Evolutionary conservation across 2,329 filamentous ascomycete genomes (phyloP).

Genomic region (Calonectria fujianensis): DNA sequence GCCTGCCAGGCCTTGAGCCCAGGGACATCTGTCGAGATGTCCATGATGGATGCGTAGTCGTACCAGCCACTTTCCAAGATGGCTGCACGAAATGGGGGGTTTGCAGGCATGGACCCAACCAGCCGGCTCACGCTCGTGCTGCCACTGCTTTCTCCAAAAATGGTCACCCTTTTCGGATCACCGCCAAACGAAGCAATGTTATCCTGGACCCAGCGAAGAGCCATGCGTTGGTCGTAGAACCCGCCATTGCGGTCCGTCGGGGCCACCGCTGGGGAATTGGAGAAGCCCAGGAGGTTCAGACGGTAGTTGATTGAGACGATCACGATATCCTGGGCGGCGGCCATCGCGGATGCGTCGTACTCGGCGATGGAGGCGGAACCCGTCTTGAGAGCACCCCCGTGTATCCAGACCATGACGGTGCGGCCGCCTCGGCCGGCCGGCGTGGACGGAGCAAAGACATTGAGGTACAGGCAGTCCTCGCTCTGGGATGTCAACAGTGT

Average conservation of each 20-base stretch:
- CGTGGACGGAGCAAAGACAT: conserved; percentile 15
- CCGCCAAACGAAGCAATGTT: conserved; percentile 12
- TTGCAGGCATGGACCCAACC: background rate
- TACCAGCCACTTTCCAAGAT: conserved; percentile 13
- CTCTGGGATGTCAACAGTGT: conserved; percentile 4
- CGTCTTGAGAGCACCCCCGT: conserved; percentile 19
- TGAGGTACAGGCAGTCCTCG: conserved; percentile 15
- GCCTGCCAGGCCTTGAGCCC: background rate
- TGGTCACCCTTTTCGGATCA: background rate
- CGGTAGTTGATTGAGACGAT: conserved; percentile 22
- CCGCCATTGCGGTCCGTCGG: background rate
- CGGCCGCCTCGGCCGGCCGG: background rate
- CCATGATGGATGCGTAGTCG: conserved; percentile 12
- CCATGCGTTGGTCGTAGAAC: conserved; percentile 17
- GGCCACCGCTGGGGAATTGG: background rate
- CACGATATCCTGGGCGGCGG: background rate
- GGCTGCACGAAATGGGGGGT: conserved; percentile 6
- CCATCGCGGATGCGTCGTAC: conserved; percentile 16
- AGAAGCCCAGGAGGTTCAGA: background rate
- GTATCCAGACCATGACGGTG: conserved; percentile 20
- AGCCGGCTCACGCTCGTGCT: conserved; percentile 13
- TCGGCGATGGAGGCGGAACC: conserved; percentile 5
- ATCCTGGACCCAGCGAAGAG: conserved; percentile 2
- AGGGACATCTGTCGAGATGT: conserved; percentile 8
- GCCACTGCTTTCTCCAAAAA: conserved; percentile 18